phyloP scores from a whole-genome alignment of 2,329 filamentous ascomycete species.

The Lachnellula occidentalis region DNA sequence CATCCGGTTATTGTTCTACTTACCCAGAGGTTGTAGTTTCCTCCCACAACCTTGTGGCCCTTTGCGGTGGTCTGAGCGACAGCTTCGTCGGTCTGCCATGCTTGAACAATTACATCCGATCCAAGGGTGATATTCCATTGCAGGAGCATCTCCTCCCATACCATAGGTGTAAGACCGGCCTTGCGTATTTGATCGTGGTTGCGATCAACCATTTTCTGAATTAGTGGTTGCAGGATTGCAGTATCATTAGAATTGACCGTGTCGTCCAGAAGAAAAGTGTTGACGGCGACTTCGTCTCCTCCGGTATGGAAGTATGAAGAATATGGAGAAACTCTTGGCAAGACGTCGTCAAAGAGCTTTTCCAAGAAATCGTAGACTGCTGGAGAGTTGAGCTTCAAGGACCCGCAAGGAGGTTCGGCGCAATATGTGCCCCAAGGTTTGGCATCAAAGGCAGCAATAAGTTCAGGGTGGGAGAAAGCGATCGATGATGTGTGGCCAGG shows the following conservation, averaged over 20 bases:
- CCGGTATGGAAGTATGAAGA: constrained; percentile 78
- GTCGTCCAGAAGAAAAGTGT: constrained; percentile 68
- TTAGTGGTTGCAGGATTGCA: constrained; percentile 62
- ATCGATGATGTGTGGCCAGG: constrained; percentile 72
- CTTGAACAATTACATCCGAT: constrained; percentile 68
- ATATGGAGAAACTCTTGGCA: constrained; percentile 66
- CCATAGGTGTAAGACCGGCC: constrained; percentile 64
- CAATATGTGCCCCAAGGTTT: constrained; percentile 55
- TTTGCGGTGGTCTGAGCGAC: constrained; percentile 53
- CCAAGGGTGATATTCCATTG: constrained; percentile 72
- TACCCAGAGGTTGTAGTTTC: constrained; percentile 74
- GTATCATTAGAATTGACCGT: constrained; percentile 62
- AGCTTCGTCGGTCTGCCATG: constrained; percentile 62
- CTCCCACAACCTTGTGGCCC: constrained; percentile 68
- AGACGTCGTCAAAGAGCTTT: constrained; percentile 66
- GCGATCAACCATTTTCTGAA: constrained; percentile 71
- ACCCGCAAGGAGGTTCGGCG: constrained; percentile 59
- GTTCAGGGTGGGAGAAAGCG: constrained; percentile 60
- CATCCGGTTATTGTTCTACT: constrained; percentile 24
- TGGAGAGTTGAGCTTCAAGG: constrained; percentile 70
- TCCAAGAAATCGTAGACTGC: constrained; percentile 67
- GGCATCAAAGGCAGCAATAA: constrained; percentile 60
- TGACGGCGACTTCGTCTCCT: constrained; percentile 78
- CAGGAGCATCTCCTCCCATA: constrained; percentile 84
- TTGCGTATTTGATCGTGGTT: constrained; percentile 61